phyloP scores from a whole-genome alignment of 768 basidiomycete genomes.

The Coprinopsis cinerea region DNA sequence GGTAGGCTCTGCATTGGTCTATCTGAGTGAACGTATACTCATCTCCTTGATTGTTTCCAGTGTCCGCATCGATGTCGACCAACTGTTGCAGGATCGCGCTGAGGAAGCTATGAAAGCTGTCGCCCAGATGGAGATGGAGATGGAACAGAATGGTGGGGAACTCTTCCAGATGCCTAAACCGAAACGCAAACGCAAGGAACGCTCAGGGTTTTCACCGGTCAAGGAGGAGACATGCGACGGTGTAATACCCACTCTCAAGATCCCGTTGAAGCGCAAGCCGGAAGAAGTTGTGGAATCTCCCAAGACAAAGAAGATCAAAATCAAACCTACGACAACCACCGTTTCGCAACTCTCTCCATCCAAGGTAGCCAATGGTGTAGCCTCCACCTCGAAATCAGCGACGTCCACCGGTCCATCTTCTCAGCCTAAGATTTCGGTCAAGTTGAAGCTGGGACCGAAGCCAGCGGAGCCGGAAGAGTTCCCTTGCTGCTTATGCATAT shows the following conservation, averaged over 20 bases:
- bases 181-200: constrained; percentile 15
- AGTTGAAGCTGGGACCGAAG: constrained; percentile 61
- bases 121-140: constrained; percentile 2
- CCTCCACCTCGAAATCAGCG: constrained; percentile 9
- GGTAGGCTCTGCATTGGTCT: constrained; percentile 39
- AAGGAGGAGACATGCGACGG: constrained; percentile 19
- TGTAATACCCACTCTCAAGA: constrained; percentile 16
- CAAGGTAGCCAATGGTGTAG: too few species aligned
- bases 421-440: constrained; percentile 43
- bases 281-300: constrained; percentile 30
- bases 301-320: constrained; percentile 46
- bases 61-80: constrained; percentile 91
- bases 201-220: constrained; percentile 9
- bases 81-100: constrained; percentile 65
- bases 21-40: constrained; percentile 1
- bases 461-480: constrained; percentile 49
- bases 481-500: constrained; percentile 68
- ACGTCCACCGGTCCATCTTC: constrained; percentile 1
- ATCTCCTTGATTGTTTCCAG: constrained; percentile 32
- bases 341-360: constrained; percentile 13
- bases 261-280: constrained; percentile 33
- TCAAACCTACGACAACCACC: constrained; percentile 28
- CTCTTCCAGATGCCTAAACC: constrained; percentile 10
- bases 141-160: constrained; percentile 15
- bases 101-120: constrained; percentile 28